These are phyloP conservation scores for Rubroboletus pulcherrimus DNA, from an alignment of 768 basidiomycete species.

Conservation along the genomic window DNA sequence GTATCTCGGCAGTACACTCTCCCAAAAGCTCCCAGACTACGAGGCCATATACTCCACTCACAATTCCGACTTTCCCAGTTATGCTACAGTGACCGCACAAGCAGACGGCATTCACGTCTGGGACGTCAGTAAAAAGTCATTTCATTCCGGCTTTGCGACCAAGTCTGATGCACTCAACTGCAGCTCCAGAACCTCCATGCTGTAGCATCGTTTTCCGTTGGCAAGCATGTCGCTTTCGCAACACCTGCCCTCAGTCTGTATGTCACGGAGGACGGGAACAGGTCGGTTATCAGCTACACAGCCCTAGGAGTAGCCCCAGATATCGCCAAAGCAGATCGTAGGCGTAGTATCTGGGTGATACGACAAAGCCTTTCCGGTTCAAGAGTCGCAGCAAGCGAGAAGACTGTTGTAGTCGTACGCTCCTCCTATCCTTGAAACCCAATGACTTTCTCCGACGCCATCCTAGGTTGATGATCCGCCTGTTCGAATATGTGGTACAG, in stretches of 20 bases:
- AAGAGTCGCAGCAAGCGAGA: slow-evolving; percentile 33
- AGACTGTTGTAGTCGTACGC: slow-evolving; percentile 45
- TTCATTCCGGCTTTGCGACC: neutral
- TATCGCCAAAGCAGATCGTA: slow-evolving; percentile 36
- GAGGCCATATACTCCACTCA: slow-evolving; percentile 20
- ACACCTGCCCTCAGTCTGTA: slow-evolving; percentile 51
- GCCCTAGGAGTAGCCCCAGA: slow-evolving; percentile 49
- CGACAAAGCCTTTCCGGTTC: slow-evolving; percentile 45
- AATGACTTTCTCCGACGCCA: slow-evolving; percentile 7
- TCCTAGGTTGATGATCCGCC: slow-evolving; percentile 44
- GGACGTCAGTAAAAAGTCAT: slow-evolving; percentile 47
- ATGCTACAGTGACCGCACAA: slow-evolving; percentile 65
- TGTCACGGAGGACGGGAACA: slow-evolving; percentile 31
- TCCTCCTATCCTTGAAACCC: neutral
- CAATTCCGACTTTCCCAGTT: slow-evolving; percentile 40
- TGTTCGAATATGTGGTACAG: slow-evolving; percentile 35
- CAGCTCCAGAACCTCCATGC: slow-evolving; percentile 65
- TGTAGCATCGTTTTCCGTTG: slow-evolving; percentile 64
- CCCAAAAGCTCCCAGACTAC: neutral
- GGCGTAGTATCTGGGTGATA: slow-evolving; percentile 61
- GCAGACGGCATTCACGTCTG: slow-evolving; percentile 73
- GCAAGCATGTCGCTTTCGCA: slow-evolving; percentile 59
- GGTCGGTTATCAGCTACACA: slow-evolving; percentile 51
- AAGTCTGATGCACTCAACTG: slow-evolving; percentile 9
- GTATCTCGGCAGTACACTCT: slow-evolving; percentile 21